These are phyloP conservation scores for Cucumis cinereus DNA, from an alignment of 306 rosid genomes.

Conservation along the genomic window DNA sequence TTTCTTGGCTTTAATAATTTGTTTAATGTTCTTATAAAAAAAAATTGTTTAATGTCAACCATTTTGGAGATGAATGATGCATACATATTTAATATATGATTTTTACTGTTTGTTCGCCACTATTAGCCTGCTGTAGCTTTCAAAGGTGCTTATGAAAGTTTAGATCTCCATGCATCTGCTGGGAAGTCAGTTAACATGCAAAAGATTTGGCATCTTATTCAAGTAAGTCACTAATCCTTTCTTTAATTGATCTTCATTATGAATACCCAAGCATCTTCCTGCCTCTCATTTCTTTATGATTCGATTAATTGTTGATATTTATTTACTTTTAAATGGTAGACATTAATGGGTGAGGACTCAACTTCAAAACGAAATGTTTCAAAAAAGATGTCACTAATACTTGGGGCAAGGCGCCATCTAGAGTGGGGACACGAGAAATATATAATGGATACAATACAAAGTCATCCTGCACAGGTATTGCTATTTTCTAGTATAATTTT, in stretches of 20 bases:
- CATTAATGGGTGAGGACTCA: slow-evolving; percentile 59
- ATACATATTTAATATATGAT: background rate
- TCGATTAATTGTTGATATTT: slow-evolving; percentile 12
- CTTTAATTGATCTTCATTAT: background rate
- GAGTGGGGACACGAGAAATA: slow-evolving; percentile 94
- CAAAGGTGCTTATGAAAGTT: slow-evolving; percentile 74
- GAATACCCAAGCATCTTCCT: background rate
- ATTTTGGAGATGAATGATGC: background rate
- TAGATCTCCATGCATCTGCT: slow-evolving; percentile 59
- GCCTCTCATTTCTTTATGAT: background rate
- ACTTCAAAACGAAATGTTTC: slow-evolving; percentile 35
- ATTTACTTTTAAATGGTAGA: slow-evolving; percentile 31
- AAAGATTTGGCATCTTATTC: slow-evolving; percentile 96
- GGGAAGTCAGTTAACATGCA: slow-evolving; percentile 88
- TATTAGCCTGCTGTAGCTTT: slow-evolving; percentile 69
- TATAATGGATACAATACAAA: slow-evolving; percentile 88
- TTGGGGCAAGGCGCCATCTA: slow-evolving; percentile 92
- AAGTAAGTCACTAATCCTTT: slow-evolving; percentile 34
- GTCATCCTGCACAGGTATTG: slow-evolving; percentile 89
- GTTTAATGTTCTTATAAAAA: too few species aligned
- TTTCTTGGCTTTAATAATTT: background rate
- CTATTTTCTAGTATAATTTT: slow-evolving; percentile 3
- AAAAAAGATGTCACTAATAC: slow-evolving; percentile 59
- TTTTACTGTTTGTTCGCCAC: slow-evolving; percentile 5
- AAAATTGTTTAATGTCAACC: background rate